phyloP scores from a whole-genome alignment of 2,329 filamentous ascomycete species.

The Teratosphaeriaceae sp. region DNA sequence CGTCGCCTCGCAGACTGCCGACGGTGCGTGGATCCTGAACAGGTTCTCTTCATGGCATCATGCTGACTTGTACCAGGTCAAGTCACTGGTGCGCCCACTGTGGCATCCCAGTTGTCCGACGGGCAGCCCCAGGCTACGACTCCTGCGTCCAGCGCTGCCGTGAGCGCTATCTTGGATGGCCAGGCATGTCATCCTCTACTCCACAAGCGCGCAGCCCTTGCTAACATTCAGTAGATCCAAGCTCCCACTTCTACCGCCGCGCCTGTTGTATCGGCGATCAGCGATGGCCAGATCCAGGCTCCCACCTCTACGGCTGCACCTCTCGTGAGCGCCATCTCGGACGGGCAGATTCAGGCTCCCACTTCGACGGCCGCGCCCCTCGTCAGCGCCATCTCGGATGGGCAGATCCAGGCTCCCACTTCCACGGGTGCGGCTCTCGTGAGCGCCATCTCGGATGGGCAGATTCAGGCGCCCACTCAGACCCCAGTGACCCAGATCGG shows the following conservation, averaged over 20 bases:
- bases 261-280: constrained; percentile 21
- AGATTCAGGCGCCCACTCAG: constrained; percentile 13
- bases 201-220: too few relatives aligned
- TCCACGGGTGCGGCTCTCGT: too few relatives aligned
- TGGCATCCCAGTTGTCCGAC: constrained; percentile 26
- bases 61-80: too few relatives aligned
- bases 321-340: too few relatives aligned
- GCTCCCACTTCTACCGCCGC: constrained; percentile 15
- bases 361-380: constrained; percentile 16
- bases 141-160: constrained; percentile 9
- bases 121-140: constrained; percentile 22
- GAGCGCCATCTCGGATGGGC: too few relatives aligned
- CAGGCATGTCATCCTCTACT: too few relatives aligned
- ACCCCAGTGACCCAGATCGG: constrained; percentile 23
- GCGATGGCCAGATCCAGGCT: constrained; percentile 19
- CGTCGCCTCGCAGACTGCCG: constrained; percentile 19
- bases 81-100: constrained; percentile 13
- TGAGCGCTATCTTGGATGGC: constrained; percentile 27
- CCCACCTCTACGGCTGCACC: constrained; percentile 28
- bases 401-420: constrained; percentile 22
- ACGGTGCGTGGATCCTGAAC: too few relatives aligned
- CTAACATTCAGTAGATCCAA: too few relatives aligned
- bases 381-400: constrained; percentile 26
- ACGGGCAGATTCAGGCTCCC: constrained; percentile 20
- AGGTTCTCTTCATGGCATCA: too few relatives aligned